phyloP scores from a whole-genome alignment of 257 asterid genomes.

The Eucommia ulmoides region DNA sequence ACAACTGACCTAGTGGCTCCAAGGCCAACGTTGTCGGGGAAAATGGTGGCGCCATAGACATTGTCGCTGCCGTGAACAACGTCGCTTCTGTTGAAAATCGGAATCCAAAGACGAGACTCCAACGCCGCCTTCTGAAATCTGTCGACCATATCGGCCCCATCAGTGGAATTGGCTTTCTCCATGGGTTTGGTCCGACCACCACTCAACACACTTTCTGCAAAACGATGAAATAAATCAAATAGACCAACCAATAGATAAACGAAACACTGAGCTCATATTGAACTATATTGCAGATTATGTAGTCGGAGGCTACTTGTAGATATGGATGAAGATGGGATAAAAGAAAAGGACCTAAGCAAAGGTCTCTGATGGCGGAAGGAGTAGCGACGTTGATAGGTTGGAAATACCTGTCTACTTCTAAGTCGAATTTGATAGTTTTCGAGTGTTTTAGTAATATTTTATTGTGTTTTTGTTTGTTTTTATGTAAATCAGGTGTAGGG shows the following conservation, averaged over 20 bases:
- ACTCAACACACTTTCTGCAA: constrained; percentile 27
- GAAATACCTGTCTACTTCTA: constrained; percentile 21
- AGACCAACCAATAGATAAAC: not conserved
- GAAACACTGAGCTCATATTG: not conserved
- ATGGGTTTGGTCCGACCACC: constrained; percentile 34
- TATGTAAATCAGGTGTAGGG: too few species aligned
- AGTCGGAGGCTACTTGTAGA: not conserved
- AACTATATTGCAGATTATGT: not conserved
- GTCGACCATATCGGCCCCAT: constrained; percentile 37
- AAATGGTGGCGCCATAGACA: constrained; percentile 30
- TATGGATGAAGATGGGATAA: not conserved
- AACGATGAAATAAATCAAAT: not conserved
- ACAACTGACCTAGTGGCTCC: constrained; percentile 29
- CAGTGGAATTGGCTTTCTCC: constrained; percentile 27
- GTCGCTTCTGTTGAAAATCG: constrained; percentile 23
- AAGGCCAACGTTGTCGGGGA: constrained; percentile 33
- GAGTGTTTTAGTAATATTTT: too few species aligned
- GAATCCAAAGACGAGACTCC: constrained; percentile 32
- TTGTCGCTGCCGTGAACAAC: constrained; percentile 36
- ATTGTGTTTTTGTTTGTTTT: too few species aligned
- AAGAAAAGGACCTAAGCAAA: not conserved
- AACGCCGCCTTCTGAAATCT: constrained; percentile 26
- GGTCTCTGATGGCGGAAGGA: constrained; percentile 4
- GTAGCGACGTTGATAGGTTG: constrained; percentile 14
- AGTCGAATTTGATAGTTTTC: too few species aligned